Evolutionary conservation across 805 yeast genomes (phyloP).

Genomic region (Metschnikowia lochheadii): DNA sequence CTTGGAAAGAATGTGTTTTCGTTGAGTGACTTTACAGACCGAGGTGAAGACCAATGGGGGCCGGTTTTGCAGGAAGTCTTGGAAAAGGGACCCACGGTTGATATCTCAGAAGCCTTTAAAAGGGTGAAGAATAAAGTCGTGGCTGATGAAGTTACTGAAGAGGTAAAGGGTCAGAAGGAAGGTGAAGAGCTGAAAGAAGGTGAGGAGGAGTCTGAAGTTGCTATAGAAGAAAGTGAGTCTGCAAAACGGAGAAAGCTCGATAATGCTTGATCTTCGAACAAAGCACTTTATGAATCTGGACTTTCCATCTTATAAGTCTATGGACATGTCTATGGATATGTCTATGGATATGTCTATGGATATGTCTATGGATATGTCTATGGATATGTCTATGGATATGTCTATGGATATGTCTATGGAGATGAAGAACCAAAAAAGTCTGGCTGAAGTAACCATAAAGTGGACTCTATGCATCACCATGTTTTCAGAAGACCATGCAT

Average conservation of each 20-base stretch:
- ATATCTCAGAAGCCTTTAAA: slow-evolving; percentile 24
- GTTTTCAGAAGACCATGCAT: too few relatives aligned
- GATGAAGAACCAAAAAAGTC: too few relatives aligned
- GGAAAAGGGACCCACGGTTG: slow-evolving; percentile 26
- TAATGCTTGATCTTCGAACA: neutral
- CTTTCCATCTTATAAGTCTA: too few relatives aligned
- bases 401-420: too few relatives aligned
- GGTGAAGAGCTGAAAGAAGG: neutral
- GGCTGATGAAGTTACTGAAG: neutral
- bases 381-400: too few relatives aligned
- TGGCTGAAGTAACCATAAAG: too few relatives aligned
- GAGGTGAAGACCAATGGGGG: slow-evolving; percentile 67
- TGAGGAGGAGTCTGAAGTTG: too few relatives aligned
- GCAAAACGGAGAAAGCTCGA: slow-evolving; percentile 2
- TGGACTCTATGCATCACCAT: too few relatives aligned
- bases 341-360: too few relatives aligned
- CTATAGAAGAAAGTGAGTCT: neutral
- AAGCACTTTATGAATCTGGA: too few relatives aligned
- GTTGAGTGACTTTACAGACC: slow-evolving; percentile 58
- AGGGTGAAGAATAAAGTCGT: neutral
- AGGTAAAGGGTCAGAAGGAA: neutral
- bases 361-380: too few relatives aligned
- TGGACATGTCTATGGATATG: too few relatives aligned
- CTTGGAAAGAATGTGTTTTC: slow-evolving; percentile 65
- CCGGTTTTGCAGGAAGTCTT: slow-evolving; percentile 55